These are phyloP conservation scores for Gynandropsis gynandra DNA, from an alignment of 345 rosid genomes.

Conservation along the genomic window DNA sequence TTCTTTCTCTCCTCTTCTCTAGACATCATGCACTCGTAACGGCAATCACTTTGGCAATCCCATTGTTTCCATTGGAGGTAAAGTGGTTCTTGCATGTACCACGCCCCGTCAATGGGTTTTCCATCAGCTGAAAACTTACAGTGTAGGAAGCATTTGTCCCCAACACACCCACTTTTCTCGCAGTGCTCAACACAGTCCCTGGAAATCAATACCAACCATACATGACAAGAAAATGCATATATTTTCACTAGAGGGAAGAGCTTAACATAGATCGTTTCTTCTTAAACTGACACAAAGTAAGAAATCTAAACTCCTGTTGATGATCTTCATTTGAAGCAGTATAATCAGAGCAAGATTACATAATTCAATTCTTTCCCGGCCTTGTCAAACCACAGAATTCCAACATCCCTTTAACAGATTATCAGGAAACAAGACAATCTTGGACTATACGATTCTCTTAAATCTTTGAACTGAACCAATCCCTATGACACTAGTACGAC, in stretches of 20 bases:
- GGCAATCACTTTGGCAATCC: constrained; percentile 73
- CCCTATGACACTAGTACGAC: background rate
- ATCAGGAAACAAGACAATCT: background rate
- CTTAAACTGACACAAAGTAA: constrained; percentile 1
- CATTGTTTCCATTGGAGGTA: constrained; percentile 21
- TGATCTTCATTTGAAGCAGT: background rate
- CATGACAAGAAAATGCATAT: constrained; percentile 26
- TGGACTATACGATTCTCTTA: constrained; percentile 4
- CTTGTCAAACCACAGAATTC: background rate
- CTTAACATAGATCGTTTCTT: background rate
- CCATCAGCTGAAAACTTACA: too few species aligned
- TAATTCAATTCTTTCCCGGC: too few species aligned
- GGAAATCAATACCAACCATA: too few species aligned
- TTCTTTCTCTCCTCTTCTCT: constrained; percentile 43
- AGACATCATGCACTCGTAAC: constrained; percentile 69
- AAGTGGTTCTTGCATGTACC: too few species aligned
- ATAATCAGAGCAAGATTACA: background rate
- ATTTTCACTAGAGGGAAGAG: constrained; percentile 64
- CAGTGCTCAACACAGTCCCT: too few species aligned
- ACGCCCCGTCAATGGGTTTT: too few species aligned
- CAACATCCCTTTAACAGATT: background rate
- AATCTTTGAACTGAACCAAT: background rate
- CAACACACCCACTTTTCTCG: too few species aligned
- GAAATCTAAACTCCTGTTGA: background rate
- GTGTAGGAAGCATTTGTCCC: too few species aligned